A percentile compares a stretch with the other conserved stretches of the same genome.
Evolutionary conservation across 106 monocot genomes (phyloP).

Genomic region (Dendrobium chrysotoxum): DNA sequence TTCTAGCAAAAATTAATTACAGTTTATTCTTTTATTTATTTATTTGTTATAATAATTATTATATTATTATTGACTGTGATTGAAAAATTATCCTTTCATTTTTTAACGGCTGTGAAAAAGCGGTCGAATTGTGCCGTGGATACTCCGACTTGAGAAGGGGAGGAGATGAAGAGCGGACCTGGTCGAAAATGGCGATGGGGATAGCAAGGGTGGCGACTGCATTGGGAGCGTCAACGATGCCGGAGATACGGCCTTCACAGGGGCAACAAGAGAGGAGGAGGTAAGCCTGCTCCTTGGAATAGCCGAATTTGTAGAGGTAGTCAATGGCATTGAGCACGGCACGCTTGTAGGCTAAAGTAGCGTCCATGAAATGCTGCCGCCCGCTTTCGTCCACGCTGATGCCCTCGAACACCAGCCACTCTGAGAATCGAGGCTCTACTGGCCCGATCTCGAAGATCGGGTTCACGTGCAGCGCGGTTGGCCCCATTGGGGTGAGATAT

Average conservation of each 20-base stretch:
- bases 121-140: too few relatives aligned
- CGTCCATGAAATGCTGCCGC: constrained; percentile 78
- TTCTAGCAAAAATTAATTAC: too few relatives aligned
- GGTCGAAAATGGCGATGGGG: constrained; percentile 78
- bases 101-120: too few relatives aligned
- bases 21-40: too few relatives aligned
- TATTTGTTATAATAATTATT: too few relatives aligned
- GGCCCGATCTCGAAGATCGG: constrained; percentile 90
- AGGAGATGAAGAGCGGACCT: constrained; percentile 22
- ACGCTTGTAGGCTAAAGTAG: constrained; percentile 74
- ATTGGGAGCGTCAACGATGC: constrained; percentile 85
- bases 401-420: constrained; percentile 85
- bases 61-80: too few relatives aligned
- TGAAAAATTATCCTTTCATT: too few relatives aligned
- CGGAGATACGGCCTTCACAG: constrained; percentile 80
- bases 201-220: constrained; percentile 86
- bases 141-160: too few relatives aligned
- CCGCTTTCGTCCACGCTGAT: constrained; percentile 84
- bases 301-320: constrained; percentile 74
- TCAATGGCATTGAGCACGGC: constrained; percentile 79
- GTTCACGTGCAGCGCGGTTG: constrained; percentile 77
- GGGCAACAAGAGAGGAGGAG: constrained; percentile 81
- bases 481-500: constrained; percentile 90
- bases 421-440: constrained; percentile 84
- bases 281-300: constrained; percentile 85